Percentiles rank a stretch among this genome's conserved stretches.
These are phyloP conservation scores for Globisporangium iwayamae DNA, from an alignment of 352 stramenopile genomes.

Conservation along the genomic window DNA sequence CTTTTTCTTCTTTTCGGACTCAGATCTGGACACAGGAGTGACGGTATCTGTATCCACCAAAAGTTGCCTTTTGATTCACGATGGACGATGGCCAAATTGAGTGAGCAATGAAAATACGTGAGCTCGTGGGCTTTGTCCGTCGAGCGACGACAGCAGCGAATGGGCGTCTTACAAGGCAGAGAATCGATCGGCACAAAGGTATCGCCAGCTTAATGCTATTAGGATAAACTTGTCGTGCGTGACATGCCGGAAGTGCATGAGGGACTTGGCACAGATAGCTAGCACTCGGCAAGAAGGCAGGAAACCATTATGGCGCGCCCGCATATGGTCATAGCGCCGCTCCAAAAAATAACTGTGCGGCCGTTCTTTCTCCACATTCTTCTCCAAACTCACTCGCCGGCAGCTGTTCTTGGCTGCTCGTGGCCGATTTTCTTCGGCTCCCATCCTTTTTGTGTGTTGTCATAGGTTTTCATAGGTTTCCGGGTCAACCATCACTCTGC, in stretches of 20 bases:
- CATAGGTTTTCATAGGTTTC: too few relatives aligned
- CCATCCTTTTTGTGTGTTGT: slow-evolving; percentile 2
- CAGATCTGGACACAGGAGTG: not conserved
- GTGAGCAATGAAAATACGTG: not conserved
- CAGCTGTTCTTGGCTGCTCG: not conserved
- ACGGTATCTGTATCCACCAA: slow-evolving; percentile 6
- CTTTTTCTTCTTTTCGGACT: slow-evolving; percentile 1
- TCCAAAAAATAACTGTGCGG: not conserved
- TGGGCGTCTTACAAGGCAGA: not conserved
- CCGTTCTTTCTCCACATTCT: not conserved
- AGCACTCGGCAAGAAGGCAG: not conserved
- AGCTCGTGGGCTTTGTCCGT: not conserved
- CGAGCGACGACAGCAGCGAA: too few relatives aligned
- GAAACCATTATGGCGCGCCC: not conserved
- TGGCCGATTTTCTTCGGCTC: slow-evolving; percentile 3
- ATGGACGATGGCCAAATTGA: not conserved
- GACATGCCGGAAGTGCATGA: not conserved
- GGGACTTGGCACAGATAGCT: not conserved
- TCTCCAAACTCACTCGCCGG: slow-evolving; percentile 1
- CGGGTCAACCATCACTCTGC: not conserved
- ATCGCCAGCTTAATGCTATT: not conserved
- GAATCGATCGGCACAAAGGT: not conserved
- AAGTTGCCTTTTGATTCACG: slow-evolving; percentile 7
- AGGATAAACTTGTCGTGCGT: not conserved
- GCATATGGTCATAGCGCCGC: not conserved